phyloP scores from a whole-genome alignment of 768 basidiomycete genomes.

The Cystobasidium onofrii region DNA sequence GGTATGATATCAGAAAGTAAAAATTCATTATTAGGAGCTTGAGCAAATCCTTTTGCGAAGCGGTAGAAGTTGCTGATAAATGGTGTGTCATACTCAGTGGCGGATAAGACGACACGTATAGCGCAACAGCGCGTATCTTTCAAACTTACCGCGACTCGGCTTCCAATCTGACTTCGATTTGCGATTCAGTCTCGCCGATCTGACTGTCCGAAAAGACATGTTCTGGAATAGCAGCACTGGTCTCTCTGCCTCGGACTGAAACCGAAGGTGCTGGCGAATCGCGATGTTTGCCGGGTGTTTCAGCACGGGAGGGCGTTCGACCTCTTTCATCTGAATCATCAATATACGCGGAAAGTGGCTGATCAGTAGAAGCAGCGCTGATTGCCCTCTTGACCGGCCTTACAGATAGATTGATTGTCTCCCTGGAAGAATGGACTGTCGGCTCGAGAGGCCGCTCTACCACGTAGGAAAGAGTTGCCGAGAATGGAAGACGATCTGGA shows the following conservation, averaged over 20 bases:
- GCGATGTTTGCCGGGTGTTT: not conserved
- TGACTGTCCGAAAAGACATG: not conserved
- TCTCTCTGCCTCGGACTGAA: not conserved
- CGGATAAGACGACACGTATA: too few relatives aligned
- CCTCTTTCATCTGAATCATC: not conserved
- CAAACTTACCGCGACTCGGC: not conserved
- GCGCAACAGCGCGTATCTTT: too few relatives aligned
- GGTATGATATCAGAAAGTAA: slow-evolving; percentile 18
- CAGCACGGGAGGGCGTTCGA: not conserved
- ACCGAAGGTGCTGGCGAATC: not conserved
- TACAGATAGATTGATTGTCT: not conserved
- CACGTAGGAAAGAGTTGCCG: not conserved
- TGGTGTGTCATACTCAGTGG: too few relatives aligned
- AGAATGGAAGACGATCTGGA: not conserved
- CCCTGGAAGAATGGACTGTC: not conserved
- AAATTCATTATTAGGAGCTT: not conserved
- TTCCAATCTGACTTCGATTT: not conserved
- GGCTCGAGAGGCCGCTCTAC: not conserved
- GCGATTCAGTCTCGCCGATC: not conserved
- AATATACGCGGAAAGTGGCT: too few relatives aligned
- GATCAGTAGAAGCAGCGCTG: too few relatives aligned
- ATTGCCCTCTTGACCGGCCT: too few relatives aligned
- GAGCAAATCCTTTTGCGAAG: slow-evolving; percentile 9
- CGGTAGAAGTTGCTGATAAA: slow-evolving; percentile 12
- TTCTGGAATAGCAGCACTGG: slow-evolving; percentile 1